phyloP scores from a whole-genome alignment of 2,329 filamentous ascomycete species.

The Aspergillus arachidicola region DNA sequence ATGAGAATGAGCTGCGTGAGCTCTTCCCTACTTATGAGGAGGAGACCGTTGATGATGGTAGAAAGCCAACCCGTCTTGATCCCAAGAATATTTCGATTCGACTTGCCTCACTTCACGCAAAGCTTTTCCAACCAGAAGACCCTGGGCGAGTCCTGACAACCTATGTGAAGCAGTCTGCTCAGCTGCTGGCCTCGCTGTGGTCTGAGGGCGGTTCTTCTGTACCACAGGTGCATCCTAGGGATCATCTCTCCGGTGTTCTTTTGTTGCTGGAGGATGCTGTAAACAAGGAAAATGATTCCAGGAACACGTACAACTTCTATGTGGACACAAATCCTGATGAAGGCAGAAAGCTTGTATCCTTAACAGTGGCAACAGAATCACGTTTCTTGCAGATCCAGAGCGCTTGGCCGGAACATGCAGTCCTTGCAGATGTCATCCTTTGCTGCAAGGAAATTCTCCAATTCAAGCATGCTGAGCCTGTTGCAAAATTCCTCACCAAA shows the following conservation, averaged over 20 bases:
- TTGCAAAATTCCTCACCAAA: slow-evolving; percentile 82
- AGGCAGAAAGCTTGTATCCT: slow-evolving; percentile 69
- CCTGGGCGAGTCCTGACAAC: slow-evolving; percentile 32
- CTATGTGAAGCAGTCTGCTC: slow-evolving; percentile 38
- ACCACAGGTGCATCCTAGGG: slow-evolving; percentile 43
- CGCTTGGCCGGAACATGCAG: slow-evolving; percentile 72
- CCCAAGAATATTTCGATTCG: slow-evolving; percentile 61
- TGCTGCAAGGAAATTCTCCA: slow-evolving; percentile 75
- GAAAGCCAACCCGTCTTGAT: slow-evolving; percentile 35
- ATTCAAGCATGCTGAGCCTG: slow-evolving; percentile 76
- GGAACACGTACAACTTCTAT: slow-evolving; percentile 81
- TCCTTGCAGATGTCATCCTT: slow-evolving; percentile 75
- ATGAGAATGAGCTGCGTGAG: slow-evolving; percentile 73
- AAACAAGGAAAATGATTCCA: slow-evolving; percentile 46
- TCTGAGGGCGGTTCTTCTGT: slow-evolving; percentile 26
- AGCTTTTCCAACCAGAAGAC: slow-evolving; percentile 41
- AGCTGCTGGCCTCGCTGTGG: slow-evolving; percentile 39
- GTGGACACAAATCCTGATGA: slow-evolving; percentile 76
- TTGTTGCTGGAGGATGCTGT: slow-evolving; percentile 67
- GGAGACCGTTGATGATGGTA: slow-evolving; percentile 45
- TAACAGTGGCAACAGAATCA: slow-evolving; percentile 69
- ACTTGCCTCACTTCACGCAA: slow-evolving; percentile 62
- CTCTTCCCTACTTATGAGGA: slow-evolving; percentile 80
- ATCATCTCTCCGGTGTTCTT: slow-evolving; percentile 67
- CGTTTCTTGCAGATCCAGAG: slow-evolving; percentile 71